Evolutionary conservation across 495 filamentous ascomycete genomes (phyloP).

Genomic region (Lophiotrema nucula): DNA sequence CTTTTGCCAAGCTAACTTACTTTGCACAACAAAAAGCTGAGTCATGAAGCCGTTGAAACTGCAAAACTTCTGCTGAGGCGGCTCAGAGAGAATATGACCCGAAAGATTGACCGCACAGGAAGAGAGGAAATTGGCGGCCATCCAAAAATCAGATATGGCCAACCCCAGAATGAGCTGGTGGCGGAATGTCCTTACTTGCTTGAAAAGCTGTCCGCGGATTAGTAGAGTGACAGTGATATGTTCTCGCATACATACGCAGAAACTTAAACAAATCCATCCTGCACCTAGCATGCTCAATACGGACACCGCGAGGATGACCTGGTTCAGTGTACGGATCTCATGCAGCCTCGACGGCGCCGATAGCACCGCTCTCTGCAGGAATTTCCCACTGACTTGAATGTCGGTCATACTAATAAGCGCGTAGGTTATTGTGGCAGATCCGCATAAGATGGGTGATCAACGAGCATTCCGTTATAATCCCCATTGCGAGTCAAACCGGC

Average conservation of each 20-base stretch:
- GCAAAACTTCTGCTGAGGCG: constrained; percentile 41
- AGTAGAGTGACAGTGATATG: neutral
- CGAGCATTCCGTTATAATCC: no score
- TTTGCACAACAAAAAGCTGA: constrained; percentile 49
- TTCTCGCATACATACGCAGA: constrained; percentile 34
- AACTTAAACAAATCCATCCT: constrained; percentile 46
- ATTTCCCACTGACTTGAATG: no score
- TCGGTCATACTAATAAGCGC: no score
- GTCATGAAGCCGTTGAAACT: constrained; percentile 49
- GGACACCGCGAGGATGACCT: constrained; percentile 41
- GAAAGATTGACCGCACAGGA: constrained; percentile 43
- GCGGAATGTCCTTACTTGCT: constrained; percentile 42
- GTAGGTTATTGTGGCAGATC: no score
- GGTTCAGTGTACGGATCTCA: constrained; percentile 39
- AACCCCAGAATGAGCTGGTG: constrained; percentile 50
- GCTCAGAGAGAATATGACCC: constrained; percentile 39
- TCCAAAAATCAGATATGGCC: constrained; percentile 45
- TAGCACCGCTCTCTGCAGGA: constrained; percentile 29
- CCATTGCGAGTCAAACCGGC: no score
- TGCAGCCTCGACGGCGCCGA: constrained; percentile 38
- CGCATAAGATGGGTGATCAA: no score
- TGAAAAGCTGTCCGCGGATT: constrained; percentile 37
- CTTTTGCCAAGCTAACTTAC: constrained; percentile 21
- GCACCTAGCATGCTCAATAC: constrained; percentile 44
- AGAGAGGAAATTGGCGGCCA: constrained; percentile 46